Conservation (phyloP, 2,329 filamentous ascomycete species). For the Fusarium domesticum region DNA sequence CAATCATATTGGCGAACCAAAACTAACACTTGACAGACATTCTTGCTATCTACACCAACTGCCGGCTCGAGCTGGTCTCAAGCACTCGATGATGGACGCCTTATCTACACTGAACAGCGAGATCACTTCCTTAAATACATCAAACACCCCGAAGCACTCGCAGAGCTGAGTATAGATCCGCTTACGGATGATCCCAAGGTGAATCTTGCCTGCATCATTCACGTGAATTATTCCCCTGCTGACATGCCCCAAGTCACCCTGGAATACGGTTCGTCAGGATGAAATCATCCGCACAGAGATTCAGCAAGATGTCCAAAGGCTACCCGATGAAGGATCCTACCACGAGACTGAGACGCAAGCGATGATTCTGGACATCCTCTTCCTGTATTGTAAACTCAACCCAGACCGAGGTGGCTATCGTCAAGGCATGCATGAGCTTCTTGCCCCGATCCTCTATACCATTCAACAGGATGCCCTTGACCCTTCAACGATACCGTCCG, state of each 20-base stretch:
- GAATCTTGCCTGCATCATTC: constrained; percentile 20
- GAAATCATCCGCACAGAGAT: constrained; percentile 85
- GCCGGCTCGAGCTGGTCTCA: constrained; percentile 66
- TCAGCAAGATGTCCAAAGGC: constrained; percentile 86
- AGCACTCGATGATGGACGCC: constrained; percentile 64
- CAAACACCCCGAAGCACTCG: constrained; percentile 77
- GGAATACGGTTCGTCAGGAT: constrained; percentile 82
- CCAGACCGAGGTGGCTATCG: constrained; percentile 82
- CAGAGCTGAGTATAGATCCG: constrained; percentile 70
- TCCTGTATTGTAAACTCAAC: constrained; percentile 92
- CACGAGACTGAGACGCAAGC: constrained; percentile 74
- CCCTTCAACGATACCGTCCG: constrained; percentile 33
- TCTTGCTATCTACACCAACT: constrained; percentile 71
- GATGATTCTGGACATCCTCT: constrained; percentile 83
- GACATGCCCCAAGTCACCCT: constrained; percentile 66
- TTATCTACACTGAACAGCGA: constrained; percentile 68
- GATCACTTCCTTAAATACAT: constrained; percentile 78
- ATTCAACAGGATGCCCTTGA: constrained; percentile 78
- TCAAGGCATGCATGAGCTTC: constrained; percentile 97
- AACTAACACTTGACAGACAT: constrained; percentile 52
- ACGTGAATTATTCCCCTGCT: constrained; percentile 4
- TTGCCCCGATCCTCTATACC: constrained; percentile 85
- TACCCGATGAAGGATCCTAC: constrained; percentile 90
- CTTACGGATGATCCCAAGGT: constrained; percentile 73
- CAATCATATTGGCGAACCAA: not conserved